A percentile compares a stretch with the other conserved stretches of the same genome.
Evolutionary conservation across 805 yeast genomes (phyloP).

Genomic region (Hanseniaspora clermontiae): DNA sequence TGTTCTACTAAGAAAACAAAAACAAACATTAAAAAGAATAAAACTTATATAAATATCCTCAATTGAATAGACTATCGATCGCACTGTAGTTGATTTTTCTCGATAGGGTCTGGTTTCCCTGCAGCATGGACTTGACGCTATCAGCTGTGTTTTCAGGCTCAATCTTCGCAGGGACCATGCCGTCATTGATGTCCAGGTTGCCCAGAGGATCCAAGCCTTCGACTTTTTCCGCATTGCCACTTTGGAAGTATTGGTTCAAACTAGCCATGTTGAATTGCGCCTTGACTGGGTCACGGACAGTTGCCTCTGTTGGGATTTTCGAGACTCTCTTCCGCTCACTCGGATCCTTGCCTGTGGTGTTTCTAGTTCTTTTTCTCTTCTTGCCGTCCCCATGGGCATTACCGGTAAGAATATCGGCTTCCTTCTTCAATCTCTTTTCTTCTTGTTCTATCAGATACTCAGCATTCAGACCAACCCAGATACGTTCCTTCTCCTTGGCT

Average conservation of each 20-base stretch:
- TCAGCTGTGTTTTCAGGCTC: conserved; percentile 57
- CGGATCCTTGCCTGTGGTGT: conserved; percentile 15
- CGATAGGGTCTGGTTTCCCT: conserved; percentile 56
- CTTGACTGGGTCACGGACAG: conserved; percentile 17
- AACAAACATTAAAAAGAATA: background rate
- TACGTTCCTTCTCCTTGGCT: conserved; percentile 56
- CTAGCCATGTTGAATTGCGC: conserved; percentile 16
- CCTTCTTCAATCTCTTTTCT: conserved; percentile 64
- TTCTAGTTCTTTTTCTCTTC: conserved; percentile 27
- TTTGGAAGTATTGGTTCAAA: conserved; percentile 16
- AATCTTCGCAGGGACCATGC: conserved; percentile 14
- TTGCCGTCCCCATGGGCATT: conserved; percentile 46
- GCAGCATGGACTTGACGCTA: conserved; percentile 63
- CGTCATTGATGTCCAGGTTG: background rate
- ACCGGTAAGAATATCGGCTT: conserved; percentile 81
- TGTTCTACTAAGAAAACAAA: background rate
- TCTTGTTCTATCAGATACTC: conserved; percentile 81
- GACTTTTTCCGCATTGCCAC: background rate
- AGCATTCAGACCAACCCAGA: conserved; percentile 83
- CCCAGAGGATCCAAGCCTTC: conserved; percentile 23
- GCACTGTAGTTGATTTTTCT: conserved; percentile 85
- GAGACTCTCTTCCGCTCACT: conserved; percentile 18
- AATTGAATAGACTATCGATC: conserved; percentile 40
- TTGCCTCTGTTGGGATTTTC: conserved; percentile 15
- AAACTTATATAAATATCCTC: background rate